Base-by-base conservation (phyloP, 768 basidiomycete genomes). In the Podaxis sp. region DNA sequence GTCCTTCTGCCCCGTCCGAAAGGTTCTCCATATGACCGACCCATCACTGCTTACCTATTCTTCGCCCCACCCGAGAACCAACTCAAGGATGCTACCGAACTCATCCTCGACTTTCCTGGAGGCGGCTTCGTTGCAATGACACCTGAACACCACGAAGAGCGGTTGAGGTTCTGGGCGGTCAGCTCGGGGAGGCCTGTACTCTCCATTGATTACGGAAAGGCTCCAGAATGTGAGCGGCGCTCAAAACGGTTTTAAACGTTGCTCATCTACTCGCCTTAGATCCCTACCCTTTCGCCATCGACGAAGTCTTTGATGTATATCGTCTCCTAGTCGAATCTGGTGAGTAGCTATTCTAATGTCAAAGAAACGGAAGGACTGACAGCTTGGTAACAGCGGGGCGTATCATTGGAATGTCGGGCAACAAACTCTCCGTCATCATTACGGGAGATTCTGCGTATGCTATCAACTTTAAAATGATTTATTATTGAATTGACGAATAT, bases 391-490 rank as follows among this genome's bases (percentile, higher is more conserved):
- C 46, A 84, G 87, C 80, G 64, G 97, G 96, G 8, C 76, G 80
- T 54, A 78, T 87, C 22, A 86, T 99, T 59, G 96, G 96, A 4
- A 94, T 99, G 87, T 88, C 88, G 15, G 93, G 93, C n/a, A 83
- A 81, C 66, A 81, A 84, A 68, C 76, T 98, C 19, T 88, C 88
- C 66, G 79, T 95, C 30, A 84, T 98, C 61, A 70, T 97, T 54
- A 86, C 89, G 4, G 96, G 96, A 1, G 97, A 99, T 76, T 99
- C 96, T n/a, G 97, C 97, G 96, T 97, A 74, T 79, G 95, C 83
- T 53, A 19, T 52, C 54, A 24, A 6, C 8, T 12, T 12, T 28
- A 13, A 2, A 13, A 24, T 28, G 13, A 51, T 13, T 12, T 49
- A 24, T 51, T 24, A 24, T 57, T 15, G 19, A 51, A 28, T 24